Base-by-base conservation (phyloP, 1,139 yeast genomes). In the Debaryomyces udenii region DNA sequence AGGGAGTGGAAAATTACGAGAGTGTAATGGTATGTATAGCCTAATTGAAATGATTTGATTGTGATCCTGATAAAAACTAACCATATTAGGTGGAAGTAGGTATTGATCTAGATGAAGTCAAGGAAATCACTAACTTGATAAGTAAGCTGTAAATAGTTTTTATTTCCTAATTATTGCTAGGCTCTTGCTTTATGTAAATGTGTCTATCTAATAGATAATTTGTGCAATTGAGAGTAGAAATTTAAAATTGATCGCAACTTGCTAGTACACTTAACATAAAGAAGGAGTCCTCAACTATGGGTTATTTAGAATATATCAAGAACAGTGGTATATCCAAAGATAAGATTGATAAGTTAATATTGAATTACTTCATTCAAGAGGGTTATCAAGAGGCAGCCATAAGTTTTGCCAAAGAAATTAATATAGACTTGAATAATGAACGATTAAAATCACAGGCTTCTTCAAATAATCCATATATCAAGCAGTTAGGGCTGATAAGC, bases 351-450 rank as follows among this genome's bases (percentile, higher is more conserved):
- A 59, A 61, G 35, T 58, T 79, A 42, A 68, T 81, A 1, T 66
- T 80, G 46, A 75, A 78, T 55, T 80, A 78, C 56, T 66, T 80
- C 44, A 73, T 81, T 18, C 76, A 76, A 45, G 85, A 81, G 52
- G 85, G 85, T 0, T 77, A 78, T 51, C 73, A 74, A 40, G 67
- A 72, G 13, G 80, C 85, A 0, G 80, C 81, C 1, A 37, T 61
- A 3, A 66, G 70, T 34, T 77, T 80, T 56, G 70, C 83, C 4
- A 59, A 61, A 33, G 85, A 80, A 47, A 61, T 63, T 9, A 53
- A 57, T 23, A 52, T 62, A 5, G 58, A 39, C 22, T 31, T 30
- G 7, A 31, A 38, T n/a, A 22, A 28, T 11, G 39, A 40, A 26
- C 18, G 37, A 29, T 16, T 34, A n/a, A 34, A 34, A 13, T 34